Evolutionary conservation across 129 eudicot genomes (phyloP), one percentile per base, ranked within the genome.

Genomic region (Mikania micrantha): DNA sequence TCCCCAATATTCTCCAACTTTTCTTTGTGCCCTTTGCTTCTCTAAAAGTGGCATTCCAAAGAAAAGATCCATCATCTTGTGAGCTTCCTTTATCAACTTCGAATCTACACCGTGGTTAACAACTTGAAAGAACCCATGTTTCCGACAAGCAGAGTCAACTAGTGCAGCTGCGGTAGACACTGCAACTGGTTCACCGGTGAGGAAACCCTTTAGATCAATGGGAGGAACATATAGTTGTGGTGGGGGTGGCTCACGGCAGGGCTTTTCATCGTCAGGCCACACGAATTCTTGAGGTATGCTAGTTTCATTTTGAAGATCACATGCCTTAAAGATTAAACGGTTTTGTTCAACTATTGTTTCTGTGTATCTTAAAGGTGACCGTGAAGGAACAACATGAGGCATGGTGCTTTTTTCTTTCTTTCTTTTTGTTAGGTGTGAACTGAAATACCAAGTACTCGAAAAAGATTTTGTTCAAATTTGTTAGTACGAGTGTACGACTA

Each of bases 241-340:
- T 1, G 82, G 86, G 13, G 82, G 85, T 41, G 72, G 49, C 32
- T 82, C 67, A 0, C 22, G 72, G 78, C 78, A 68, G 2, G 97
- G 95, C 66, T 73, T 82, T 42, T 90, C 97, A 3, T 85, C 41
- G 11, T 87, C 86, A 4, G 97, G 97, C 97, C 97, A 90, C 47
- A 87, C 76, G 87, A 87, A 90, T 61, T 87, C 84, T 20, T 74
- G 71, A 4, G 97, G 97, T 59, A 90, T 87, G 72, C 64, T 69
- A 52, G 77, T 13, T 25, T 74, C 79, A 69, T 80, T 70, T 56
- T 86, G 81, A 49, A 82, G 78, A 59, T 70, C 7, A 2, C 87
- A 66, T 66, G 97, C 77, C 69, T 90, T 81, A 44, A 86, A 90
- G 7, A 67, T 58, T 15, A 86, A 67, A 24, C 79, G 52, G 35